Evolutionary conservation across 495 filamentous ascomycete species (phyloP), one percentile per base, ranked within the genome.

Genomic region (Lentithecium fluviatile): DNA sequence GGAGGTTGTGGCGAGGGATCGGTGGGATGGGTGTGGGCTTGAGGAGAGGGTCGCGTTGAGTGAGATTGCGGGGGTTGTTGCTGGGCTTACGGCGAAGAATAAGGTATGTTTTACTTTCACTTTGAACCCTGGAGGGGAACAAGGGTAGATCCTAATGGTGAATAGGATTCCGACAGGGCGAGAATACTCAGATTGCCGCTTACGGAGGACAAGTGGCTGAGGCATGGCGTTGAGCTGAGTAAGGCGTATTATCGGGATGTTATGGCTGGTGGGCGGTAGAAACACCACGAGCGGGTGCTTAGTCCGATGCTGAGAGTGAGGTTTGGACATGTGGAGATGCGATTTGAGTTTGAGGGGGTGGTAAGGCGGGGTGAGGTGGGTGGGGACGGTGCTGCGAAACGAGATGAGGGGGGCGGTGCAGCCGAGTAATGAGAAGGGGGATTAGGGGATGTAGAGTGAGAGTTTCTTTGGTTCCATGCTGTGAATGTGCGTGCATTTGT

Each of bases 31-130:
- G 52, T 81, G 85, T 64, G 83, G 80, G n/a, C 77, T 95, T 43
- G 83, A 88, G 68, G 88, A 96, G 71, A 87, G 85, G 69, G 91
- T 90, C 48, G 89, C 89, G 3, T 79, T 87, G 61, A 77, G 80
- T 67, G 86, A 87, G 69, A 89, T 89, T 74, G 81, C 82, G 38
- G 78, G 77, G 21, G 76, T 83, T 42, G 82, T 86, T 26, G 86
- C 84, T 20, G 78, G 80, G 55, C 80, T 83, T 75, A 83, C 85
- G 23, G 75, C 82, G 45, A 79, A 81, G 58, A 76, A 82, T 66
- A 82, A 85, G 73, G 85, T 86, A 67, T 74, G 81, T 75, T 37
- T 37, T 65, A 26, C 24, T n/a, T n/a, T n/a, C n/a, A n/a, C 17
- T 25, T 15, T 23, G 17, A 49, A 19, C 8, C 23, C 45, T 24